A percentile compares a stretch with the other conserved stretches of the same genome.
Evolutionary conservation across 495 filamentous ascomycete species (phyloP).

Genomic region (Aspergillus biplanus): DNA sequence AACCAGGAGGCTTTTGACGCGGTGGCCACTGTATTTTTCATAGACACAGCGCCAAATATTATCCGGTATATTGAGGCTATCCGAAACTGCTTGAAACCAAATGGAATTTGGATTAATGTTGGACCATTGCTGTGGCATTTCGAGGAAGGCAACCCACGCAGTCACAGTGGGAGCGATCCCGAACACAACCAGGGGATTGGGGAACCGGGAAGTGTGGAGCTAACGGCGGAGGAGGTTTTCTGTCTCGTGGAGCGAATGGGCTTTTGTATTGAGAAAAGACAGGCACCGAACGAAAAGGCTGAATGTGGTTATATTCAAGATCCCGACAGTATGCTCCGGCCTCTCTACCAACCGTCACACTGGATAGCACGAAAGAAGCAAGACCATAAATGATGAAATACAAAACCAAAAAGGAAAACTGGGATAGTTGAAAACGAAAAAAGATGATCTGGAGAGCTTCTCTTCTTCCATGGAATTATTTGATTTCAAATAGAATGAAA

Average conservation of each 20-base stretch:
- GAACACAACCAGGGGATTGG: constrained; percentile 58
- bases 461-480: no score
- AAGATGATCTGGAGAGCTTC: background rate
- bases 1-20: constrained; percentile 71
- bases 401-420: background rate
- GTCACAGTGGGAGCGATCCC: constrained; percentile 20
- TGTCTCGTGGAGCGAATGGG: constrained; percentile 73
- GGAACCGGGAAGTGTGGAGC: constrained; percentile 82
- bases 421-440: background rate
- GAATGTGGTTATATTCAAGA: constrained; percentile 84
- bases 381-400: background rate
- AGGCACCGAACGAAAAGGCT: constrained; percentile 48
- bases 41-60: constrained; percentile 93
- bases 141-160: constrained; percentile 56
- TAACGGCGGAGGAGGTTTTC: constrained; percentile 86
- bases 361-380: constrained; percentile 81
- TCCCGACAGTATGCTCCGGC: constrained; percentile 79
- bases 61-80: constrained; percentile 87
- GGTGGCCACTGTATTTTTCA: constrained; percentile 90
- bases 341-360: constrained; percentile 71
- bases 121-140: constrained; percentile 94
- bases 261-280: constrained; percentile 66
- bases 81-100: constrained; percentile 71
- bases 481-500: background rate
- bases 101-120: constrained; percentile 85